phyloP scores from a whole-genome alignment of 768 basidiomycete species.

The Clitopilus passeckerianus region DNA sequence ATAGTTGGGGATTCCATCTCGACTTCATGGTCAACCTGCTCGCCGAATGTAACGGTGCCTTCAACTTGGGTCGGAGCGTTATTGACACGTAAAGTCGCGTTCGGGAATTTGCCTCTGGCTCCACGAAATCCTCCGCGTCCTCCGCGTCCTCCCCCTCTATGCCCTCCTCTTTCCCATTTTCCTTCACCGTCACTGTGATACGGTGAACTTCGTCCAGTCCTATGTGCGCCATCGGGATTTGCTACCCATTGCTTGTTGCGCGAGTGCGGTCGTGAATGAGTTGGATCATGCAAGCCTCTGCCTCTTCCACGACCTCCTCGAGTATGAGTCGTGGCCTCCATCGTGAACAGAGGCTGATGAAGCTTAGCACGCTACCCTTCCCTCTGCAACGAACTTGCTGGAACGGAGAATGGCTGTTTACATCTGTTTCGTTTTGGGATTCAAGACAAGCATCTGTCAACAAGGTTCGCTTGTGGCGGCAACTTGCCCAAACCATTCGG shows the following conservation, averaged over 20 bases:
- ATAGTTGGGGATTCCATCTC: slow-evolving; percentile 22
- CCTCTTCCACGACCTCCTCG: slow-evolving; percentile 13
- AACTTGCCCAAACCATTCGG: no score
- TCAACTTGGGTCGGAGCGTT: neutral
- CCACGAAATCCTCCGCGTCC: slow-evolving; percentile 29
- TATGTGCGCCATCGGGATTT: slow-evolving; percentile 27
- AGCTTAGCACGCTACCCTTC: neutral
- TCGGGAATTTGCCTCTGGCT: slow-evolving; percentile 31
- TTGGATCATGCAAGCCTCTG: slow-evolving; percentile 5
- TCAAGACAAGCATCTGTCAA: neutral
- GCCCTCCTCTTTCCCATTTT: slow-evolving; percentile 60
- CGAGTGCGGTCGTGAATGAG: slow-evolving; percentile 27
- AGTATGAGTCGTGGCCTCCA: slow-evolving; percentile 14
- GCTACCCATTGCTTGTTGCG: slow-evolving; percentile 65
- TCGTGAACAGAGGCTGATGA: slow-evolving; percentile 1
- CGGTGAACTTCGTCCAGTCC: slow-evolving; percentile 27
- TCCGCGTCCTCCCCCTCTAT: slow-evolving; percentile 45
- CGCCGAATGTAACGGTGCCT: slow-evolving; percentile 17
- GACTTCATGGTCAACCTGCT: slow-evolving; percentile 10
- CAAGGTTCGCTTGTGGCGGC: neutral
- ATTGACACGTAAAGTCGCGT: slow-evolving; percentile 27
- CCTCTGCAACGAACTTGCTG: neutral
- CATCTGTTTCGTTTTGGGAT: neutral
- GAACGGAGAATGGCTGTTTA: neutral
- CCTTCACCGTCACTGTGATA: slow-evolving; percentile 38